A percentile compares a stretch with the other conserved stretches of the same genome.
Evolutionary conservation across 2,329 filamentous ascomycete species (phyloP).

Genomic region (Ceratocystiopsis minuta): DNA sequence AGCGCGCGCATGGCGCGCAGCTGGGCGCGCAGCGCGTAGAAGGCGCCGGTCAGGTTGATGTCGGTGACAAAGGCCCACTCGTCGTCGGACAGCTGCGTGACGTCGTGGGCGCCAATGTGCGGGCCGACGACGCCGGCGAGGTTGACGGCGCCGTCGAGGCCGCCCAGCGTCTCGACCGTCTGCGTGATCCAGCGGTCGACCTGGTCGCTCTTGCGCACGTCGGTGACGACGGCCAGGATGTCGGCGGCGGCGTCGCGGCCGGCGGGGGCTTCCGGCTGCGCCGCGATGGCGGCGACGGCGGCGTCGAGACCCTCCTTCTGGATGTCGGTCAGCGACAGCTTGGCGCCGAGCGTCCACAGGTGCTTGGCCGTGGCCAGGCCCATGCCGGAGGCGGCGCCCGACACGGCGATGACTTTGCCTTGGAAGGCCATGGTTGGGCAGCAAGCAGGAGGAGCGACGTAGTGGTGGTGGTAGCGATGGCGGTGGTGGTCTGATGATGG

Average conservation of each 20-base stretch:
- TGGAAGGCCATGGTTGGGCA: neutral
- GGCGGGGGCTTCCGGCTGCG: neutral
- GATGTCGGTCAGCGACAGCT: constrained; percentile 27
- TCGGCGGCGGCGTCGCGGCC: constrained; percentile 2
- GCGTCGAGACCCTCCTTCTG: constrained; percentile 16
- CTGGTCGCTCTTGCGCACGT: constrained; percentile 12
- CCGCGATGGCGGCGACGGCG: constrained; percentile 1
- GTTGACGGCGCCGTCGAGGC: constrained; percentile 36
- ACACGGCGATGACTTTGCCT: constrained; percentile 5
- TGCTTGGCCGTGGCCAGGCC: constrained; percentile 26
- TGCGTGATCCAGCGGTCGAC: constrained; percentile 32
- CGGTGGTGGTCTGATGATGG: too few species aligned
- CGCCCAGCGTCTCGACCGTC: constrained; percentile 29
- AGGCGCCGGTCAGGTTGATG: constrained; percentile 31
- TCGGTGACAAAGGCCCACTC: constrained; percentile 30
- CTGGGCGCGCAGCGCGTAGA: constrained; percentile 28
- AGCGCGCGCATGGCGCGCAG: constrained; percentile 3
- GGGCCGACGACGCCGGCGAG: constrained; percentile 29
- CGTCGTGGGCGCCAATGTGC: constrained; percentile 20
- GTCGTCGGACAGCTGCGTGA: constrained; percentile 26
- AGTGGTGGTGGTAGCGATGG: too few species aligned
- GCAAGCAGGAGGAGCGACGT: too few species aligned
- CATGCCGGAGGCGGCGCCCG: constrained; percentile 23
- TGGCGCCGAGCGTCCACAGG: constrained; percentile 22
- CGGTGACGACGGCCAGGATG: neutral